Evolutionary conservation across 1,284 basidiomycete genomes (phyloP).

Genomic region (Uromyces viciae-fabae): DNA sequence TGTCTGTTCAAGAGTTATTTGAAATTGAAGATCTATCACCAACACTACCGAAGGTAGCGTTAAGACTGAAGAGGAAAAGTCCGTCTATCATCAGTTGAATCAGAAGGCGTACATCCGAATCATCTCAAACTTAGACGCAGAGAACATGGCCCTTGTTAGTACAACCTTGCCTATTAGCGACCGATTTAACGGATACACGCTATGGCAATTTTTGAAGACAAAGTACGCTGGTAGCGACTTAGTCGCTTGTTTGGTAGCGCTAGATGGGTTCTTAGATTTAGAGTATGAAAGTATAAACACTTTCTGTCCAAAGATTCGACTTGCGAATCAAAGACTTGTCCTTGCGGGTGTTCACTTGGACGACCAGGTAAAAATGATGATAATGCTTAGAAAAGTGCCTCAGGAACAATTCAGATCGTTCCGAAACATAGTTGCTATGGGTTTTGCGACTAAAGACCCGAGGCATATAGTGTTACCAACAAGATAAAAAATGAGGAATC

Average conservation of each 20-base stretch:
- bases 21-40: no score
- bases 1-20: no score
- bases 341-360: neutral
- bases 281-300: neutral
- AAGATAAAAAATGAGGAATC: no score
- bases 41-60: no score
- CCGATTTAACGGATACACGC: neutral
- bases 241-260: neutral
- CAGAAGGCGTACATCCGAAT: neutral
- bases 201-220: neutral
- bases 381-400: neutral
- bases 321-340: neutral
- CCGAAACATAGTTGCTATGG: neutral
- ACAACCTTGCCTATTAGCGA: neutral
- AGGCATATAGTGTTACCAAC: no score
- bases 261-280: neutral
- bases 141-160: neutral
- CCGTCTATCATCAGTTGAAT: no score
- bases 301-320: neutral
- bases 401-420: neutral
- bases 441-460: neutral
- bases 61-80: no score
- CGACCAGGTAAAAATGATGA: neutral
- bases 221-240: neutral
- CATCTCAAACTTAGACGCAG: neutral